Base-by-base conservation (phyloP, 305 asterid genomes). In the Fraxinus baroniana region DNA sequence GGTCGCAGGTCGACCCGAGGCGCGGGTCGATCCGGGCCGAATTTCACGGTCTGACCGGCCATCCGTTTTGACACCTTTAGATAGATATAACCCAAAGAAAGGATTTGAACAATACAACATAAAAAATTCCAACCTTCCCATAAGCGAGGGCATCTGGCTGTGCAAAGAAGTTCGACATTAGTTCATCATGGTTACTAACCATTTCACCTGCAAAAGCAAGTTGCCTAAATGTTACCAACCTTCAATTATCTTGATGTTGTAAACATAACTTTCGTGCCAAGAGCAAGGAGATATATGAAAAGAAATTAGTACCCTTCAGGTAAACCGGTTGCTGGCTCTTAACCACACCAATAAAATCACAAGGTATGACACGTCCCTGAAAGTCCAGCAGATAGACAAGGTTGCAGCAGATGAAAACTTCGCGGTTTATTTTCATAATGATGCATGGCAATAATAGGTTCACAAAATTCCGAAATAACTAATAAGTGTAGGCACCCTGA, bases 141-240 rank as follows among this genome's bases (percentile, higher is more conserved):
- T 94, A 94, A 72, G 99, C 98, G 32, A 97, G 97, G 83, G 99
- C 99, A 89, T 96, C 99, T 30, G 99, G 98, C 91, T 96, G 99
- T 68, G 98, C 99, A 89, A 94, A 97, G 92, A 96, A 97, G 95
- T 96, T 96, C 0, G 98, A 96, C 99, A 96, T 96, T 86, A 96
- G 98, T 89, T 96, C 98, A 84, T 97, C 98, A 68, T 97, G 99
- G 93, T 97, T 94, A 81, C 91, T 91, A 81, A 94, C 99, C 84
- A 92, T 81, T 89, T 97, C 98, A 89, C 92, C 99, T 97, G 93
- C 66, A 89, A 85, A 90, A 74, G 81, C 84, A 86, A 84, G 77
- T 64, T 41, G 46, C 60, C 75, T 35, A 76, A 80, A 66, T 78
- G 57, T 81, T 78, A 83, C 17, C 80, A 26, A 81, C 12, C 80